Conservation (phyloP, 192 early-diverging fungal species). For the Entophlyctis luteolus region DNA sequence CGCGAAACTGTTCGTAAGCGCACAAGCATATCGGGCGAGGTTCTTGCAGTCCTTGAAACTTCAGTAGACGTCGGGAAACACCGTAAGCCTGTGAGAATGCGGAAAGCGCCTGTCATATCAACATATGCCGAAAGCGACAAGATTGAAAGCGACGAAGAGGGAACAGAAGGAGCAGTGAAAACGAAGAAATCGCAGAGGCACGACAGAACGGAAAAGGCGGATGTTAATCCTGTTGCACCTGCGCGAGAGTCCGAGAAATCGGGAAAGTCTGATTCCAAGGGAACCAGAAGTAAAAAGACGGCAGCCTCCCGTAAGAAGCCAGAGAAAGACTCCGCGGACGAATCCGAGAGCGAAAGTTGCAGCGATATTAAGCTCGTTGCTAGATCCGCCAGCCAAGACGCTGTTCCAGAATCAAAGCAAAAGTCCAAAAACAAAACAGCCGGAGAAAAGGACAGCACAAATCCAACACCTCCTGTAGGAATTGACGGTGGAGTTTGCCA, state of each 20-base stretch:
- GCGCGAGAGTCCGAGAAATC: background rate
- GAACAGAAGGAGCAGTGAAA: conserved; percentile 35
- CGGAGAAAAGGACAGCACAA: background rate
- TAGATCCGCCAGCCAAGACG: background rate
- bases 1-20: background rate
- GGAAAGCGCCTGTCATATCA: background rate
- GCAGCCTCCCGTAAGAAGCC: background rate
- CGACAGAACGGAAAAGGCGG: conserved; percentile 36
- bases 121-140: conserved; percentile 28
- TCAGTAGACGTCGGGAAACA: conserved; percentile 13
- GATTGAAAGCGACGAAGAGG: conserved; percentile 54
- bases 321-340: background rate
- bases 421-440: background rate
- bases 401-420: background rate
- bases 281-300: background rate
- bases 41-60: conserved; percentile 15
- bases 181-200: conserved; percentile 57
- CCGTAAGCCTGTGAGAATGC: too few relatives aligned
- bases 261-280: background rate
- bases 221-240: background rate
- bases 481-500: too few relatives aligned
- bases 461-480: background rate
- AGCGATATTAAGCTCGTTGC: too few relatives aligned
- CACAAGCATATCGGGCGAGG: conserved; percentile 14
- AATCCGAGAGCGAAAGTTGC: too few relatives aligned